Evolutionary conservation across 73 alveolate genomes (phyloP), one percentile per base, ranked within the genome.

Genomic region (Paramecium tetraurelia): DNA sequence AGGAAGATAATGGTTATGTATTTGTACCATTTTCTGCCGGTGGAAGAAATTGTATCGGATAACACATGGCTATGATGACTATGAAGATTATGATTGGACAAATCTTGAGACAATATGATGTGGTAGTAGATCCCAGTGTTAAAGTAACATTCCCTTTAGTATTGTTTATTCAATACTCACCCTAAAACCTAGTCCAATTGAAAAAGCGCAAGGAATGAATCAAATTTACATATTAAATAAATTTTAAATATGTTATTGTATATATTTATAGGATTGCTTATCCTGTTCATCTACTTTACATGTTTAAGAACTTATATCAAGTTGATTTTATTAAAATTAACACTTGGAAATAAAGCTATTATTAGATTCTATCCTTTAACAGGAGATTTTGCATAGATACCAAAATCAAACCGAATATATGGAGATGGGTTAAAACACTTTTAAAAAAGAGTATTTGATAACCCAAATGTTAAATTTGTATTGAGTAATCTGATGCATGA

Each of bases 11-110:
- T 38, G 59, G 87, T 6, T 86, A 59, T 70, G 90, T 57, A 14
- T 70, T 38, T 70, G 63, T 89, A 2, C 90, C 94, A 6, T 89
- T 89, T 36, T 89, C 94, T 33, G 94, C 94, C 12, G 94, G 94
- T 46, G 87, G 92, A 24, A 89, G 94, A 89, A 89, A 89, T 40
- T 89, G 94, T 57, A 89, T 89, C 12, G 94, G 94, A 43, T 53
- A 89, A 21, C 94, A 89, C 50, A 70, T 89, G 77, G 94, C 89
- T 6, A 29, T 68, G 63, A 31, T 89, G 18, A 68, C 63, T 22
- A 59, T 86, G 53, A 86, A 59, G 24, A 59, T 86, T 27, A 31
- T 86, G 84, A 33, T 63, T 31, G 84, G 84, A 3, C 27, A 63
- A n/a, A 63, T 63, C 41, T 10, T 63, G 14, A 63, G 84, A 63